Evolutionary conservation across 192 early-diverging fungal species (phyloP).

Genomic region (Podila minutissima): DNA sequence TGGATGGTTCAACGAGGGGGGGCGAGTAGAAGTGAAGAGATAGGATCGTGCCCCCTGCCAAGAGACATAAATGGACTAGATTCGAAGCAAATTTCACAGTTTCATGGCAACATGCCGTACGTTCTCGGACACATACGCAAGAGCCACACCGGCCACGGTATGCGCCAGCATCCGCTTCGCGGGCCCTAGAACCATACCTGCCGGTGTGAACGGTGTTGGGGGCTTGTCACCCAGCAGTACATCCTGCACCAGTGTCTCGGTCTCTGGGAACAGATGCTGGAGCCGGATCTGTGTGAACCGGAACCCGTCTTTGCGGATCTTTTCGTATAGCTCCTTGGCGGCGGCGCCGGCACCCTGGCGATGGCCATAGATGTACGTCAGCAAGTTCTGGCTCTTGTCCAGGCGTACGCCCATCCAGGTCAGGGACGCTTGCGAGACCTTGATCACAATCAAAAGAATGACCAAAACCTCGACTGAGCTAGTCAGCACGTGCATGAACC

Average conservation of each 20-base stretch:
- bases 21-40: neutral
- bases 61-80: neutral
- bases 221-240: neutral
- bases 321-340: conserved; percentile 36
- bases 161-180: conserved; percentile 15
- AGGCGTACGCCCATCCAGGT: conserved; percentile 14
- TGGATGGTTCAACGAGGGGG: neutral
- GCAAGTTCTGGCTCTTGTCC: conserved; percentile 9
- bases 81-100: conserved; percentile 7
- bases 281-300: neutral
- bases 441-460: conserved; percentile 24
- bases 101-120: conserved; percentile 9
- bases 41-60: too few species aligned
- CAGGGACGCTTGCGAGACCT: conserved; percentile 10
- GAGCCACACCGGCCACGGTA: conserved; percentile 13
- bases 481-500: conserved; percentile 44
- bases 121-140: conserved; percentile 23
- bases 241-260: conserved; percentile 6
- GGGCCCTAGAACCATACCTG: conserved; percentile 30
- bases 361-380: conserved; percentile 27
- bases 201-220: conserved; percentile 20
- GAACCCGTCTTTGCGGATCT: conserved; percentile 27
- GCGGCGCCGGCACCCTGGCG: conserved; percentile 9
- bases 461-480: conserved; percentile 28
- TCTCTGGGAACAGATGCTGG: neutral